phyloP scores from a whole-genome alignment of 2,329 filamentous ascomycete genomes.

The Penicillium sp. region DNA sequence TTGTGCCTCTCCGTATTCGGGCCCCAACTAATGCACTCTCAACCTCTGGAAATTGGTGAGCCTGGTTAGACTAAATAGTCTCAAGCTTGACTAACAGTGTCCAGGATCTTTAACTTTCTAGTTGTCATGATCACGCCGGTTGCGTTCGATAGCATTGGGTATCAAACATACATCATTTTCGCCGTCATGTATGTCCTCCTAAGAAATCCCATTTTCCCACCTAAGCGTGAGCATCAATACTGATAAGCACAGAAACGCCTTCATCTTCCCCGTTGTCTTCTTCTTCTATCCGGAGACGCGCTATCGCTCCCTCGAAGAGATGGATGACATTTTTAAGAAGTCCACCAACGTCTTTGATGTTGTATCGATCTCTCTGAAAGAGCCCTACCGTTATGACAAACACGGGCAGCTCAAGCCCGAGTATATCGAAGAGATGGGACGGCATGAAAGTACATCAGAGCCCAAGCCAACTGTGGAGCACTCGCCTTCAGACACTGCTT shows the following conservation, averaged over 20 bases:
- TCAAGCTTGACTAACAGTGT: slow-evolving; percentile 43
- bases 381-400: slow-evolving; percentile 57
- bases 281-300: slow-evolving; percentile 60
- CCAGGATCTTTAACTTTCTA: slow-evolving; percentile 56
- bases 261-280: slow-evolving; percentile 55
- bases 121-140: slow-evolving; percentile 64
- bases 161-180: slow-evolving; percentile 49
- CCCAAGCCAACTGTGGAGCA: background rate
- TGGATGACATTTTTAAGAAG: slow-evolving; percentile 63
- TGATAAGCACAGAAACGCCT: slow-evolving; percentile 43
- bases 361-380: slow-evolving; percentile 50
- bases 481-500: no score
- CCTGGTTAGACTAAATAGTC: slow-evolving; percentile 30
- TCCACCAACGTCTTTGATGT: slow-evolving; percentile 49
- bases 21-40: slow-evolving; percentile 61
- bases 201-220: no score
- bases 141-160: slow-evolving; percentile 54
- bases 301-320: slow-evolving; percentile 61
- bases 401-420: slow-evolving; percentile 52
- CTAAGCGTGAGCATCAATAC: background rate
- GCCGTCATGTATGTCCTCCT: slow-evolving; percentile 45
- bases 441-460: background rate
- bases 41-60: slow-evolving; percentile 33
- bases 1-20: slow-evolving; percentile 54
- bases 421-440: slow-evolving; percentile 43